A percentile compares a stretch with the other conserved stretches of the same genome.
phyloP scores from a whole-genome alignment of 2,329 filamentous ascomycete genomes.

The Acrodontium crateriforme region DNA sequence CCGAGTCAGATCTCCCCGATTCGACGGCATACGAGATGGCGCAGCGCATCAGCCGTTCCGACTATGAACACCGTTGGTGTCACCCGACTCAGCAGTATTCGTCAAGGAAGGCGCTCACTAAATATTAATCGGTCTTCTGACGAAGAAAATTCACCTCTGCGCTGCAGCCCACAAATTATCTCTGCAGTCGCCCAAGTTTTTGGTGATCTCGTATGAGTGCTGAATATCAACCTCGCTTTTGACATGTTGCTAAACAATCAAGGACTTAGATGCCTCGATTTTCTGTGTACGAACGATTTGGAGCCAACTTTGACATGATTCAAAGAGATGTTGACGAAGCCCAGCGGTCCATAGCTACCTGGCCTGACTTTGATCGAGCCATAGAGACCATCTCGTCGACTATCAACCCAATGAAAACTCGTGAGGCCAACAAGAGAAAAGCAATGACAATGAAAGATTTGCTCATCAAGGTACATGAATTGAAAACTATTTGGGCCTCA shows the following conservation, averaged over 20 bases:
- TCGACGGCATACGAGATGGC: slow-evolving; percentile 33
- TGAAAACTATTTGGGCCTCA: no score
- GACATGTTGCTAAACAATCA: slow-evolving; percentile 31
- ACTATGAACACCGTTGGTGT: slow-evolving; percentile 20
- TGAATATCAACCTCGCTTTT: slow-evolving; percentile 6
- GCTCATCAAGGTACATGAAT: slow-evolving; percentile 60
- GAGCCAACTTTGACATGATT: slow-evolving; percentile 77
- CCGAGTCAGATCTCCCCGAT: slow-evolving; percentile 8
- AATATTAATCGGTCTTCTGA: slow-evolving; percentile 30
- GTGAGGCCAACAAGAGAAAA: slow-evolving; percentile 51
- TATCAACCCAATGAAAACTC: slow-evolving; percentile 53
- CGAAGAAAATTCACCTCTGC: slow-evolving; percentile 23
- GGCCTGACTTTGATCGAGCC: slow-evolving; percentile 70
- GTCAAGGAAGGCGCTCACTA: slow-evolving; percentile 30
- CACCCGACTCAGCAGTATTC: slow-evolving; percentile 15
- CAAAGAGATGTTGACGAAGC: slow-evolving; percentile 60
- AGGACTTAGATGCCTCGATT: slow-evolving; percentile 58
- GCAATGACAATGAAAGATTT: slow-evolving; percentile 73
- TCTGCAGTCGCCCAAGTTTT: slow-evolving; percentile 41
- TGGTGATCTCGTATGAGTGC: slow-evolving; percentile 33
- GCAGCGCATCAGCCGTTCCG: slow-evolving; percentile 33
- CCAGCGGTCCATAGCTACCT: slow-evolving; percentile 55
- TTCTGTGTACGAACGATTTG: slow-evolving; percentile 82
- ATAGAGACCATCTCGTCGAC: slow-evolving; percentile 71
- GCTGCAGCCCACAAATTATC: slow-evolving; percentile 40